A percentile compares a stretch with the other conserved stretches of the same genome.
Conservation (phyloP, 2,329 filamentous ascomycete species). For the Arthrobotrys conoides region DNA sequence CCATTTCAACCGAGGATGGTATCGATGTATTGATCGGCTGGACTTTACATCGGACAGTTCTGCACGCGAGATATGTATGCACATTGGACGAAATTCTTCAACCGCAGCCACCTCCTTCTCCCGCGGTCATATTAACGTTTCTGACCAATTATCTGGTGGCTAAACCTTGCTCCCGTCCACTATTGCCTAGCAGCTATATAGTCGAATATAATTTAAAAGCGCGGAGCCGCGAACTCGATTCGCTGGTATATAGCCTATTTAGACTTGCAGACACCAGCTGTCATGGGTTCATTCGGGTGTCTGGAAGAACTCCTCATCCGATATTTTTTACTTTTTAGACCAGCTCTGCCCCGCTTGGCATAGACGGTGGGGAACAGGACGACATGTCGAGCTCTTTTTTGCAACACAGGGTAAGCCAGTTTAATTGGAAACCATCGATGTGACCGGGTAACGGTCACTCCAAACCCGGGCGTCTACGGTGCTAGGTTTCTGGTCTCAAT, state of each 20-base stretch:
- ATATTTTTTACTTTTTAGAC: conserved; percentile 55
- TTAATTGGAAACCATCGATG: conserved; percentile 8
- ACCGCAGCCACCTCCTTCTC: conserved; percentile 40
- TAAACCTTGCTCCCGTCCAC: conserved; percentile 57
- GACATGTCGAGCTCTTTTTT: conserved; percentile 41
- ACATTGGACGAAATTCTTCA: conserved; percentile 58
- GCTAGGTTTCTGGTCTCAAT: conserved; percentile 13
- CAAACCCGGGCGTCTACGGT: conserved; percentile 14
- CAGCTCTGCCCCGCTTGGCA: conserved; percentile 40
- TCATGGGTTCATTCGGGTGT: conserved; percentile 55
- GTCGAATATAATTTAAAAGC: conserved; percentile 53
- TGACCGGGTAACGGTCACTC: conserved; percentile 17
- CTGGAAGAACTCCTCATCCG: conserved; percentile 60
- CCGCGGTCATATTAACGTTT: conserved; percentile 47
- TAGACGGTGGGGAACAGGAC: conserved; percentile 32
- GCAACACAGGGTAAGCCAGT: conserved; percentile 25
- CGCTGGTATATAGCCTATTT: conserved; percentile 58
- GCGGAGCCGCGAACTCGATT: conserved; percentile 60
- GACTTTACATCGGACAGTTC: conserved; percentile 21
- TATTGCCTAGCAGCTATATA: conserved; percentile 50
- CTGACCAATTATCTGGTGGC: conserved; percentile 40
- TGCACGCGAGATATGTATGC: conserved; percentile 43
- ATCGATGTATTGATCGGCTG: conserved; percentile 39
- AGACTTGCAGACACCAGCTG: conserved; percentile 45
- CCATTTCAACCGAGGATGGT: conserved; percentile 55